Conservation (phyloP, 192 early-diverging fungal species). For the Pilobolus umbonatus region DNA sequence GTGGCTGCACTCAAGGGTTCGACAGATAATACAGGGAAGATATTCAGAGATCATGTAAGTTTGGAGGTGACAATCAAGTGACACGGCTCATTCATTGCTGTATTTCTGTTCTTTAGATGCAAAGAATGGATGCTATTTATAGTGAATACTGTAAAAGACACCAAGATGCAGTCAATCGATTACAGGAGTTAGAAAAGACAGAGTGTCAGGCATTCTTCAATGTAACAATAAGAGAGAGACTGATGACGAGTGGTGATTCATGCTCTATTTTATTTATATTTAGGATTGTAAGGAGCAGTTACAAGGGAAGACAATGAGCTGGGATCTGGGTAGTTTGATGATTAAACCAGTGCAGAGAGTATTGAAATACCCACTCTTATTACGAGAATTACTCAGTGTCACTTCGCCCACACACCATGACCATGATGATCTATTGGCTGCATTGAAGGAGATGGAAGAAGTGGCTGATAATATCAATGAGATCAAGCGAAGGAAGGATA, state of each 20-base stretch:
- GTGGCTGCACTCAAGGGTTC: slow-evolving; percentile 45
- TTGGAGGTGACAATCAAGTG: not conserved
- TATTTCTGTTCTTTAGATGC: slow-evolving; percentile 1
- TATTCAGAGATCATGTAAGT: slow-evolving; percentile 6
- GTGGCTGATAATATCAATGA: slow-evolving; percentile 78
- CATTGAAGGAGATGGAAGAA: slow-evolving; percentile 45
- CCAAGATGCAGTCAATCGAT: slow-evolving; percentile 53
- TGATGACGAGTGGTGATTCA: slow-evolving; percentile 1
- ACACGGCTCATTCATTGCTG: too few relatives aligned
- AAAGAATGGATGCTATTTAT: slow-evolving; percentile 34
- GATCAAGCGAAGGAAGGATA: slow-evolving; percentile 77
- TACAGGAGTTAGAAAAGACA: slow-evolving; percentile 54
- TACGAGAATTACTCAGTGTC: slow-evolving; percentile 33
- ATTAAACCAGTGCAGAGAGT: slow-evolving; percentile 95
- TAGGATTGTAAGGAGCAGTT: slow-evolving; percentile 48
- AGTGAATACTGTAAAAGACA: slow-evolving; percentile 72
- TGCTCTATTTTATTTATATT: slow-evolving; percentile 5
- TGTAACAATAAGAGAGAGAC: too few relatives aligned
- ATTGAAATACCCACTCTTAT: slow-evolving; percentile 84
- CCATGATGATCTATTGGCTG: slow-evolving; percentile 42
- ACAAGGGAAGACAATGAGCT: slow-evolving; percentile 70
- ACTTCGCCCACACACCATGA: slow-evolving; percentile 54
- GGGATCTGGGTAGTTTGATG: slow-evolving; percentile 84
- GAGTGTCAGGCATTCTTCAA: slow-evolving; percentile 34
- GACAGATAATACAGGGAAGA: slow-evolving; percentile 48